Conservation (phyloP, 2,329 filamentous ascomycete genomes). For the Ascochyta rabiei region DNA sequence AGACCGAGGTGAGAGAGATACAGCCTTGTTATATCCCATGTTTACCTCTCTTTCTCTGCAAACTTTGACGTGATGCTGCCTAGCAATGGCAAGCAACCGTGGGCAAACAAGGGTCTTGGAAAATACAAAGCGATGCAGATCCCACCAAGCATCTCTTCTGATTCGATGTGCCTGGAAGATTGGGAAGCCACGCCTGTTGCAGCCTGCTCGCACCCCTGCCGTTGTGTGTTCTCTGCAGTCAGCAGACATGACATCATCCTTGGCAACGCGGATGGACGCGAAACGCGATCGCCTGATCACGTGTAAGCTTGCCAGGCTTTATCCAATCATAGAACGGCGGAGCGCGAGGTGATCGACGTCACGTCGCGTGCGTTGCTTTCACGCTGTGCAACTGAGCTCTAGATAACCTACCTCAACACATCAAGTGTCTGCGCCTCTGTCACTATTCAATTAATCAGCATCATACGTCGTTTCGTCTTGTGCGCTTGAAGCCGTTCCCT, state of each 20-base stretch:
- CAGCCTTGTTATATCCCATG: conserved; percentile 18
- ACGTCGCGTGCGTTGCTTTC: conserved; percentile 11
- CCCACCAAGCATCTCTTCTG: background rate
- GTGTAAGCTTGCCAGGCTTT: conserved; percentile 17
- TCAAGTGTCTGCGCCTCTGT: background rate
- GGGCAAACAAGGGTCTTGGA: conserved; percentile 8
- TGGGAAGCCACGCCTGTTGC: conserved; percentile 4
- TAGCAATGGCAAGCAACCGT: conserved; percentile 13
- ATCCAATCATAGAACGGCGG: conserved; percentile 23
- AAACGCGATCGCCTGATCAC: conserved; percentile 18
- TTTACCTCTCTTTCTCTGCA: conserved; percentile 9
- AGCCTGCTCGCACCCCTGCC: conserved; percentile 30
- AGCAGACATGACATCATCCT: conserved; percentile 27
- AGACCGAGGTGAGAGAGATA: background rate
- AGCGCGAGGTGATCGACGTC: conserved; percentile 15
- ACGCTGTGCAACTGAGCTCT: conserved; percentile 6
- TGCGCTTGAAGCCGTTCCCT: conserved; percentile 1
- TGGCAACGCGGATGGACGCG: conserved; percentile 3
- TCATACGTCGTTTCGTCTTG: background rate
- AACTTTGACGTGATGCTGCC: conserved; percentile 29
- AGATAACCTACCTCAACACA: background rate
- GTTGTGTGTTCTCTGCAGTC: background rate
- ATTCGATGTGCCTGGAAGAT: conserved; percentile 7
- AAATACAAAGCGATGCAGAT: background rate
- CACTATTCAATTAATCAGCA: background rate